A percentile compares a stretch with the other conserved stretches of the same genome.
Conservation (phyloP, 495 filamentous ascomycete species). For the Hypoxylon rickii region DNA sequence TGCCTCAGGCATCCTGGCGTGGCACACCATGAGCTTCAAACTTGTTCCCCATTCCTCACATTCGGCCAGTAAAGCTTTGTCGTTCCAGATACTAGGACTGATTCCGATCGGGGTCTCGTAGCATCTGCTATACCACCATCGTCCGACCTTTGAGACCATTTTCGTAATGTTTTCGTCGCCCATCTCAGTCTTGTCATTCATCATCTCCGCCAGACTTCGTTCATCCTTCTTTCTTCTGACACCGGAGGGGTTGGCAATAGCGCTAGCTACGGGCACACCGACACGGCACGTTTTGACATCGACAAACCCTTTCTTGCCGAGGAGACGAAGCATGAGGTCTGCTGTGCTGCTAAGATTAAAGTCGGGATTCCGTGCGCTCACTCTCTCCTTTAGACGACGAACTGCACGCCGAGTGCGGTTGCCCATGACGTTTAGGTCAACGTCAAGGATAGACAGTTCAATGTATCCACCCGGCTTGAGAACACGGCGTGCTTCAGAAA, state of each 20-base stretch:
- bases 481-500: conserved; percentile 89
- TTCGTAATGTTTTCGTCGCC: conserved; percentile 83
- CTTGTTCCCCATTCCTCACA: conserved; percentile 85
- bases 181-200: conserved; percentile 64
- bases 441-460: conserved; percentile 82
- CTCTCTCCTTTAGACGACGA: conserved; percentile 74
- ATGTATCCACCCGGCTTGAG: conserved; percentile 88
- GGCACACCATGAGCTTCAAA: conserved; percentile 87
- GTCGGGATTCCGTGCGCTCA: conserved; percentile 61
- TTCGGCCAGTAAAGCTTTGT: conserved; percentile 75
- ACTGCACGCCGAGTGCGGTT: conserved; percentile 75
- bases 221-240: conserved; percentile 50
- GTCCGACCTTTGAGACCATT: conserved; percentile 87
- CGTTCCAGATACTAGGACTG: conserved; percentile 76
- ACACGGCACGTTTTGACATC: conserved; percentile 87
- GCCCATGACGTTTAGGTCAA: conserved; percentile 88
- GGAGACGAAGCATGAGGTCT: conserved; percentile 75
- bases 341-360: conserved; percentile 74
- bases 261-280: conserved; percentile 83
- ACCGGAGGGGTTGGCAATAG: conserved; percentile 50
- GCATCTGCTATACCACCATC: conserved; percentile 95
- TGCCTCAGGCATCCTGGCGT: conserved; percentile 63
- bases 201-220: conserved; percentile 69
- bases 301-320: conserved; percentile 79
- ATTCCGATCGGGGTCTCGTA: conserved; percentile 72